Base-by-base conservation (phyloP, 2,329 filamentous ascomycete genomes). In the Sclerotinia trifoliorum region DNA sequence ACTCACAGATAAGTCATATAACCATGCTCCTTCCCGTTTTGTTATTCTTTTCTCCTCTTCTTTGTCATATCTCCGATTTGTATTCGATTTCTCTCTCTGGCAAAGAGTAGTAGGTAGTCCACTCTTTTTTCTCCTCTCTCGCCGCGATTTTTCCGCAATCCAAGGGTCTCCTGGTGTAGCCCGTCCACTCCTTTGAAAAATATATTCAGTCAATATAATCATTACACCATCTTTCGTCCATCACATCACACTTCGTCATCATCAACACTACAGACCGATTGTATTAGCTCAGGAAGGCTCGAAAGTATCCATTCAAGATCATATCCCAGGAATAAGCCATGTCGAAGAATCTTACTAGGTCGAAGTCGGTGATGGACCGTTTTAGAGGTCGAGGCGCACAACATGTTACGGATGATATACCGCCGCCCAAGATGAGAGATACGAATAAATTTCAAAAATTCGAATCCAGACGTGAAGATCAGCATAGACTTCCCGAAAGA, bases 131-230 rank as follows among this genome's bases (percentile, higher is more conserved):
- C 51, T 29, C 44, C 58, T 17, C 54, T 63, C 57, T 58, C 66
- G 65, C 62, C 49, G 54, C 55, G 57, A 66, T 68, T 69, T 68
- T 51, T 60, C 52, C 46, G 61, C 66, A 29, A 58, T 67, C 68
- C 60, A 69, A 71, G 73, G 75, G 75, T 73, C 71, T 75, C 75
- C 75, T 73, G 74, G 75, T 67, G 75, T 76, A 67, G 52, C 75
- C 75, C 73, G 74, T 76, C 72, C 73, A 72, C 67, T 77, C 75
- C 69, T 77, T 76, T 71, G 51, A 58, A 42, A 56, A 63, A 57
- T 60, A 67, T 32, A 52, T 55, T 64, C 60, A 42, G 44, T 69
- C 44, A 68, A 68, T 70, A 66, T 69, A 69, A 26, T 42, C 65
- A 72, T 75, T 73, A 74, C 72, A 74, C 54, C 68, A 42, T 29